Base-by-base conservation (phyloP, 192 early-diverging fungal species). In the Linnemannia schmuckeri region DNA sequence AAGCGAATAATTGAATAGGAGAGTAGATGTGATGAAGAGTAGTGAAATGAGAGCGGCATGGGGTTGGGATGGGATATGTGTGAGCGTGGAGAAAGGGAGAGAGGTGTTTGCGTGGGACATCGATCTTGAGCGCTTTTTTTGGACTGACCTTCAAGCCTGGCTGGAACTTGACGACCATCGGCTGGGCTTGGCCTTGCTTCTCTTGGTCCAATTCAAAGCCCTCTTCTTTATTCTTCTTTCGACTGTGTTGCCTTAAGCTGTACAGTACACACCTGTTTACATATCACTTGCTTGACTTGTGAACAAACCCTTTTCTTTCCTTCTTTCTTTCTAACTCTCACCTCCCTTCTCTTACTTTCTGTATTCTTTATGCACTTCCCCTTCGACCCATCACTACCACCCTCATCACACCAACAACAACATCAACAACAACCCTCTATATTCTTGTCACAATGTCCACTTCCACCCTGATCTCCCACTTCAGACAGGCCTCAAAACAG, bases 401-500 rank as follows among this genome's bases (percentile, higher is more conserved):
- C 44, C 17, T 8, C 30, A 66, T 30, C 61, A 15, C 61, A 27
- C 12, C 61, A 66, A 15, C 61, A 33, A 10, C 61, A 52, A 47
- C 63, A 27, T 30, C 18, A 30, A 10, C 61, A 49, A 13, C 69
- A 57, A 41, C 72, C 49, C 55, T 38, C 33, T 72, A 49, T 2
- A 35, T 22, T 54, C 54, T 30, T 24, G 17, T 66, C 61, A 77
- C 66, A 42, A 75, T 72, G 75, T n/a, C 72, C 27, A 33, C 82
- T 35, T 54, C 82, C 35, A 20, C 70, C 52, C 15, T 78, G 76
- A 78, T 78, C 63, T 40, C 72, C 35, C 37, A 76, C 61, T 6
- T 74, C 33, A 78, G 82, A 71, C 81, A 70, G 15, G 73, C 69
- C 12, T 70, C 80, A 33, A 76, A 47, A 17, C 71, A 78, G 6